Conservation (phyloP, 345 rosid genomes). For the Anacardium occidentale region DNA sequence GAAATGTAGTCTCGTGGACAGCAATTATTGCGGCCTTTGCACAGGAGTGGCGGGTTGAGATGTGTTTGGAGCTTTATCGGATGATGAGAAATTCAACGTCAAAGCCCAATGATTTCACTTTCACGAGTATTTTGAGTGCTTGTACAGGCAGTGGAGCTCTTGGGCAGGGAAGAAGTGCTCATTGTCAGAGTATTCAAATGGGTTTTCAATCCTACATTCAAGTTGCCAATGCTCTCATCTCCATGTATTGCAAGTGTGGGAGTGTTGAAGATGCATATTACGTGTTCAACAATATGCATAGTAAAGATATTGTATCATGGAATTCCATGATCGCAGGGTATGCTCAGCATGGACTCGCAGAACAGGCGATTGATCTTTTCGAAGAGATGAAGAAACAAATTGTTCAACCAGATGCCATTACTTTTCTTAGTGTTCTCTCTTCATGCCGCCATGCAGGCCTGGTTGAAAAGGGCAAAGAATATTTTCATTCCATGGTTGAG, state of each 20-base stretch:
- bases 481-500: conserved; percentile 57
- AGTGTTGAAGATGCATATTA: conserved; percentile 45
- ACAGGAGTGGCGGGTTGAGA: conserved; percentile 59
- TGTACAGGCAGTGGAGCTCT: conserved; percentile 81
- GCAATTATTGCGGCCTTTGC: conserved; percentile 80
- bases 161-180: conserved; percentile 75
- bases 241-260: conserved; percentile 88
- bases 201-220: conserved; percentile 60
- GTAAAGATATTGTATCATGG: conserved; percentile 80
- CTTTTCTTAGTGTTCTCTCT: conserved; percentile 82
- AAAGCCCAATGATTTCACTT: conserved; percentile 74
- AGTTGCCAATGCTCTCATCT: conserved; percentile 69
- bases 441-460: conserved; percentile 86
- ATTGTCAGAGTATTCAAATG: conserved; percentile 61
- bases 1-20: conserved; percentile 83
- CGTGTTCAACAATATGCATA: conserved; percentile 41
- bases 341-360: conserved; percentile 74
- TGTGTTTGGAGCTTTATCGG: conserved; percentile 56
- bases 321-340: conserved; percentile 95
- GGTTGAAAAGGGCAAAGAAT: conserved; percentile 53
- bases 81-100: conserved; percentile 55
- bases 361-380: conserved; percentile 54
- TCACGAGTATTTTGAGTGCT: conserved; percentile 72
- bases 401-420: conserved; percentile 61
- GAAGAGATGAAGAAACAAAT: conserved; percentile 52